A percentile compares a stretch with the other conserved stretches of the same genome.
These are phyloP conservation scores for Geranium brycei DNA, from an alignment of 345 rosid genomes.

Conservation along the genomic window DNA sequence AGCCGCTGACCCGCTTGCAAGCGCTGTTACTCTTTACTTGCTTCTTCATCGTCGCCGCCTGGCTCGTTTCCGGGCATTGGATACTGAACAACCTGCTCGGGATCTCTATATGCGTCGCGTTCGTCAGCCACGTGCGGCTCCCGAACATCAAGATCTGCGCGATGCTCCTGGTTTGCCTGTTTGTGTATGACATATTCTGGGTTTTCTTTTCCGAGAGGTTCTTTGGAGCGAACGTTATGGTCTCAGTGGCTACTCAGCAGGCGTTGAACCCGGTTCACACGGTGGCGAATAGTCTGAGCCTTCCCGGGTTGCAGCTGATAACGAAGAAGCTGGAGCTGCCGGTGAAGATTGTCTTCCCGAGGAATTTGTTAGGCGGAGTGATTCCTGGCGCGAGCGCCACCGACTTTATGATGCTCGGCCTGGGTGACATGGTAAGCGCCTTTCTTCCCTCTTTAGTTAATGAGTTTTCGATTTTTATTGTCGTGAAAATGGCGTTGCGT, in stretches of 20 bases:
- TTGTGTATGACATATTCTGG: constrained; percentile 95
- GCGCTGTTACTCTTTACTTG: constrained; percentile 50
- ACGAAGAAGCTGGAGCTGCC: constrained; percentile 93
- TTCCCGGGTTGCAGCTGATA: constrained; percentile 84
- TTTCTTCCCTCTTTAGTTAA: neutral
- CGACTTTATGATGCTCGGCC: constrained; percentile 98
- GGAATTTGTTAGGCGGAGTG: constrained; percentile 66
- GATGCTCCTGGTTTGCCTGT: constrained; percentile 71
- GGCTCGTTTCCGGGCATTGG: constrained; percentile 98
- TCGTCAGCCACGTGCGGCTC: constrained; percentile 91
- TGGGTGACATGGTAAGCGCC: constrained; percentile 92
- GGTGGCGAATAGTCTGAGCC: constrained; percentile 82
- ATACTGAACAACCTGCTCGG: constrained; percentile 82
- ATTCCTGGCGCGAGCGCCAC: constrained; percentile 46
- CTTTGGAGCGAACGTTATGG: constrained; percentile 98
- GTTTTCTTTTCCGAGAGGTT: constrained; percentile 96
- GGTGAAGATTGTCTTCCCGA: constrained; percentile 77
- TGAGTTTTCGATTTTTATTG: neutral
- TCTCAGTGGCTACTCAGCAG: constrained; percentile 91
- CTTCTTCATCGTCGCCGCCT: constrained; percentile 46
- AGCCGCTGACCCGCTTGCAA: constrained; percentile 58
- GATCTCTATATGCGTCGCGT: constrained; percentile 84
- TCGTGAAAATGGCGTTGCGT: neutral
- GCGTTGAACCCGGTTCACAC: constrained; percentile 96
- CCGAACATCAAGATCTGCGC: constrained; percentile 92